These are phyloP conservation scores for Cucurbita maxima DNA, from an alignment of 306 rosid species.

Conservation along the genomic window DNA sequence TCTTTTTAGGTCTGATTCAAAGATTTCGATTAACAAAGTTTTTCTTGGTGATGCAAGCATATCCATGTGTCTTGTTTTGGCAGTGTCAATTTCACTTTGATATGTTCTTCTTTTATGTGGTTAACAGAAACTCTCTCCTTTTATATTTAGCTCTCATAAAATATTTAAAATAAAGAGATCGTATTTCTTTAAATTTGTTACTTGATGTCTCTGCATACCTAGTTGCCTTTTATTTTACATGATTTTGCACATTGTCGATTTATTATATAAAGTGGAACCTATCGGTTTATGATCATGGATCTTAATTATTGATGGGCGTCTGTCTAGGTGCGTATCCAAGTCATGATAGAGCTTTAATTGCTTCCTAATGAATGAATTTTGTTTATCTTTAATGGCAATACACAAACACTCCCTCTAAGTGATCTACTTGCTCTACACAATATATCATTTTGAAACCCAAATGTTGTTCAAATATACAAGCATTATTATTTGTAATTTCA, in stretches of 20 bases:
- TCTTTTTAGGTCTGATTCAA: neutral
- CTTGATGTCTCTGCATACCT: too few relatives aligned
- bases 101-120: neutral
- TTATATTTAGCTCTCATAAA: neutral
- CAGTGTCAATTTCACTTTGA: neutral
- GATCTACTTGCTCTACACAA: neutral
- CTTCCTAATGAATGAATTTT: too few relatives aligned
- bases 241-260: too few relatives aligned
- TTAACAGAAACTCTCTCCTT: neutral
- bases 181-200: neutral
- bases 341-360: too few relatives aligned
- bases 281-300: too few relatives aligned
- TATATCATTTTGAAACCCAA: neutral
- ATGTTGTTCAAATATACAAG: neutral
- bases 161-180: neutral
- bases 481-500: neutral
- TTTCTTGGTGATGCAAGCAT: neutral
- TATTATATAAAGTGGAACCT: too few relatives aligned
- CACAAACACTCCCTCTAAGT: neutral
- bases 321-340: too few relatives aligned
- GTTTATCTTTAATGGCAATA: too few relatives aligned
- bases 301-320: too few relatives aligned
- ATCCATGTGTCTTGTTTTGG: neutral
- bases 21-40: neutral
- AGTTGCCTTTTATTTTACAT: too few relatives aligned